Conservation (phyloP, 2,329 filamentous ascomycete species). For the Anisogramma anomala region DNA sequence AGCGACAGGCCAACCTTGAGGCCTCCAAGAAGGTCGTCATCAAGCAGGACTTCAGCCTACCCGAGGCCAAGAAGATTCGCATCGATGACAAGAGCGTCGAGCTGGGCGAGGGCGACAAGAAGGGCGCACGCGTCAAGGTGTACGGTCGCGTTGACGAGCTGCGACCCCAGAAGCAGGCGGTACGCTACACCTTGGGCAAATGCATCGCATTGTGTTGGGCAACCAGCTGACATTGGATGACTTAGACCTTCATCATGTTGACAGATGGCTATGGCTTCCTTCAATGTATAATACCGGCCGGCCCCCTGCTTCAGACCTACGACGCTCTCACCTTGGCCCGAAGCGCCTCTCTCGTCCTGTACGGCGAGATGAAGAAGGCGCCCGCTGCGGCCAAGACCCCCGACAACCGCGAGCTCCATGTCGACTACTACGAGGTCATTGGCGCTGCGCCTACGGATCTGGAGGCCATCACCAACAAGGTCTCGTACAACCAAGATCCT, state of each 20-base stretch:
- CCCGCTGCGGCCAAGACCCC: conserved; percentile 68
- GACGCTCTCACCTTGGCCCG: conserved; percentile 75
- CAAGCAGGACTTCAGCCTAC: conserved; percentile 61
- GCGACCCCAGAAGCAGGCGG: conserved; percentile 69
- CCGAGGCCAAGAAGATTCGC: conserved; percentile 62
- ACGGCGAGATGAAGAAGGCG: conserved; percentile 73
- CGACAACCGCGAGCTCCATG: conserved; percentile 76
- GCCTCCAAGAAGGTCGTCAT: conserved; percentile 71
- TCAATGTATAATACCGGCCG: conserved; percentile 67
- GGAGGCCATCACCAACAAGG: conserved; percentile 79
- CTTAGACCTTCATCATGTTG: conserved; percentile 60
- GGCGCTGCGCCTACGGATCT: conserved; percentile 73
- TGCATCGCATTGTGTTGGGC: neutral
- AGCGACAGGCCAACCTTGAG: conserved; percentile 58
- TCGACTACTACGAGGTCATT: conserved; percentile 76
- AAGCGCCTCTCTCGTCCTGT: conserved; percentile 76
- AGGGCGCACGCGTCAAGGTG: conserved; percentile 67
- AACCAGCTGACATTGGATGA: conserved; percentile 1
- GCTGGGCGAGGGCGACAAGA: conserved; percentile 43
- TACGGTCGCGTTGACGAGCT: conserved; percentile 74
- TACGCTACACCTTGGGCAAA: conserved; percentile 23
- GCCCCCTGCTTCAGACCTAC: conserved; percentile 80
- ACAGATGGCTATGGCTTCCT: conserved; percentile 74
- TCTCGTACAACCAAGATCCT: conserved; percentile 48
- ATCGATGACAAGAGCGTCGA: conserved; percentile 58